Evolutionary conservation across 2,329 filamentous ascomycete genomes (phyloP).

Genomic region (Hypoxylon sp.): DNA sequence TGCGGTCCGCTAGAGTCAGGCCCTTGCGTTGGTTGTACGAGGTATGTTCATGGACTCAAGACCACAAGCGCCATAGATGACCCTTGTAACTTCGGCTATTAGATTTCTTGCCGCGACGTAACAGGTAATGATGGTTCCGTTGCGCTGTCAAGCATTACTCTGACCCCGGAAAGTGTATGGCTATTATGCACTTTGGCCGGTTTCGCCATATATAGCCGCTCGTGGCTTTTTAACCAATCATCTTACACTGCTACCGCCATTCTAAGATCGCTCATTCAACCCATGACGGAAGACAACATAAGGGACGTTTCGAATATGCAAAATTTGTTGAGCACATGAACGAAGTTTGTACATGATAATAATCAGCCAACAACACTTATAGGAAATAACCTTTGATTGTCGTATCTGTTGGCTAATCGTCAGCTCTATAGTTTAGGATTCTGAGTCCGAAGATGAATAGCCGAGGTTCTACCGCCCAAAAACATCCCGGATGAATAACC

Average conservation of each 20-base stretch:
- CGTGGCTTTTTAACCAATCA: slow-evolving; percentile 44
- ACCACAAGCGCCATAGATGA: slow-evolving; percentile 7
- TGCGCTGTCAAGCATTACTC: slow-evolving; percentile 8
- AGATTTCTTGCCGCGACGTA: slow-evolving; percentile 17
- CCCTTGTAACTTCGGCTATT: slow-evolving; percentile 5
- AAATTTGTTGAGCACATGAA: not conserved
- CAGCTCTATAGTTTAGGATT: not conserved
- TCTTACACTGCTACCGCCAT: slow-evolving; percentile 33
- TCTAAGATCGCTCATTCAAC: slow-evolving; percentile 30
- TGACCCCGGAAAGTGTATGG: slow-evolving; percentile 13
- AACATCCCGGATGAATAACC: not conserved
- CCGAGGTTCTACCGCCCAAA: slow-evolving; percentile 5
- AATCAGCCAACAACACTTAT: not conserved
- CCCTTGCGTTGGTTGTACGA: slow-evolving; percentile 19
- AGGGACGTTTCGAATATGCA: slow-evolving; percentile 5
- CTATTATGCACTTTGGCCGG: slow-evolving; percentile 11
- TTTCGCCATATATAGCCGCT: slow-evolving; percentile 39
- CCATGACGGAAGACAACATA: slow-evolving; percentile 14
- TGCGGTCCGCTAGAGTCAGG: slow-evolving; percentile 10
- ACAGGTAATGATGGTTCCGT: not conserved
- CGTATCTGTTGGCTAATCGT: not conserved
- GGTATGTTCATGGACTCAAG: not conserved
- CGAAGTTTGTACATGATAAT: not conserved
- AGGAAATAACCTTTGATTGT: not conserved
- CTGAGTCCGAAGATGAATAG: not conserved